These are phyloP conservation scores for Bifiguratus adelaidae DNA, from an alignment of 192 early-diverging fungal species.

Conservation along the genomic window DNA sequence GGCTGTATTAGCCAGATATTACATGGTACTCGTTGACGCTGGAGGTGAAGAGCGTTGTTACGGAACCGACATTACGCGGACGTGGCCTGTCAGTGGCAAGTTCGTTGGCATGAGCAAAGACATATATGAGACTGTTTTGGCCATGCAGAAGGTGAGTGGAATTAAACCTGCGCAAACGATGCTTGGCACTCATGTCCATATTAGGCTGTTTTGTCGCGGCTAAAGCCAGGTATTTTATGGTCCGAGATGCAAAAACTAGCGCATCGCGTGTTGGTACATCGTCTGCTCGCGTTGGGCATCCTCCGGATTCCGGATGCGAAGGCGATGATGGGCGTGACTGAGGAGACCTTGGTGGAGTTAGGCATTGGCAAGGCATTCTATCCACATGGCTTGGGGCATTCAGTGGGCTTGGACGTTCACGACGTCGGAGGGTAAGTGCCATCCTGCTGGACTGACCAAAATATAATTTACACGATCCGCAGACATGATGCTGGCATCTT, in stretches of 20 bases:
- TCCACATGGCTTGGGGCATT: conserved; percentile 86
- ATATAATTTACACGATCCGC: background rate
- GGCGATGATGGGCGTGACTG: conserved; percentile 58
- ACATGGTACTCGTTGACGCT: conserved; percentile 77
- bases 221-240: conserved; percentile 77
- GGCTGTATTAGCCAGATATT: conserved; percentile 4
- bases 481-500: conserved; percentile 3
- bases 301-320: too few relatives aligned
- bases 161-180: background rate
- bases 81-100: conserved; percentile 69
- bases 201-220: conserved; percentile 49
- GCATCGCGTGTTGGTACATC: conserved; percentile 45
- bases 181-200: background rate
- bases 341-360: conserved; percentile 46
- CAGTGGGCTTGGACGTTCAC: conserved; percentile 88
- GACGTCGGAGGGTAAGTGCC: conserved; percentile 72
- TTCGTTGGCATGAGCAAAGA: conserved; percentile 63
- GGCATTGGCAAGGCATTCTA: conserved; percentile 74
- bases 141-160: conserved; percentile 52
- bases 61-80: conserved; percentile 86
- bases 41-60: conserved; percentile 76
- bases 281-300: conserved; percentile 61
- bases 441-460: background rate
- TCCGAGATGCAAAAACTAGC: conserved; percentile 83
- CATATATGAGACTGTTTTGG: conserved; percentile 75